Evolutionary conservation across 257 asterid species (phyloP).

Genomic region (Nicotiana noctiflora): DNA sequence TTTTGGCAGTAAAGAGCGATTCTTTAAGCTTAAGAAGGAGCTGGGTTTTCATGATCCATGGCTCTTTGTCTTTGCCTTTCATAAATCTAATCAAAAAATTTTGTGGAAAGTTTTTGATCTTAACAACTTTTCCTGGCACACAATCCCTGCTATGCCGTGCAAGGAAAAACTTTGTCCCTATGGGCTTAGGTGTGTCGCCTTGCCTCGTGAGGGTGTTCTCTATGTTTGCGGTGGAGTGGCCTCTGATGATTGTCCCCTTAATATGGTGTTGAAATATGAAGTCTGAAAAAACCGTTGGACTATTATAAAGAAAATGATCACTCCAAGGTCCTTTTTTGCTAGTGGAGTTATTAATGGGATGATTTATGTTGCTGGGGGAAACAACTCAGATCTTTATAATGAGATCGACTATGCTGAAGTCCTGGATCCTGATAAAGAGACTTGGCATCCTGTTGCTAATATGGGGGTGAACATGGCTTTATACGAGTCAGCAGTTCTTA

Average conservation of each 20-base stretch:
- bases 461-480: slow-evolving; percentile 69
- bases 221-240: slow-evolving; percentile 72
- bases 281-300: slow-evolving; percentile 63
- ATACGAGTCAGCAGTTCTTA: slow-evolving; percentile 72
- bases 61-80: slow-evolving; percentile 75
- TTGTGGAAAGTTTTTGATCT: slow-evolving; percentile 87
- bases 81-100: slow-evolving; percentile 69
- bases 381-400: slow-evolving; percentile 43
- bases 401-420: slow-evolving; percentile 77
- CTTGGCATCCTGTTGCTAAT: slow-evolving; percentile 54
- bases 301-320: slow-evolving; percentile 64
- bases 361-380: slow-evolving; percentile 90
- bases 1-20: slow-evolving; percentile 66
- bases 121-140: slow-evolving; percentile 62
- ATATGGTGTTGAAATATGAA: slow-evolving; percentile 66
- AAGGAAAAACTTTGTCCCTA: slow-evolving; percentile 79
- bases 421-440: slow-evolving; percentile 55
- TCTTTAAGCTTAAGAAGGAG: slow-evolving; percentile 55
- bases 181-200: slow-evolving; percentile 67
- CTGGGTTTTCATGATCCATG: slow-evolving; percentile 74
- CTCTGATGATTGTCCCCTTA: slow-evolving; percentile 74
- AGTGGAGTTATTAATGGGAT: slow-evolving; percentile 70
- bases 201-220: slow-evolving; percentile 59
- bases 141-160: slow-evolving; percentile 90
- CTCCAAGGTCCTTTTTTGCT: slow-evolving; percentile 68